Base-by-base conservation (phyloP, 2,329 filamentous ascomycete genomes). In the Pseudogymnoascus sp. region DNA sequence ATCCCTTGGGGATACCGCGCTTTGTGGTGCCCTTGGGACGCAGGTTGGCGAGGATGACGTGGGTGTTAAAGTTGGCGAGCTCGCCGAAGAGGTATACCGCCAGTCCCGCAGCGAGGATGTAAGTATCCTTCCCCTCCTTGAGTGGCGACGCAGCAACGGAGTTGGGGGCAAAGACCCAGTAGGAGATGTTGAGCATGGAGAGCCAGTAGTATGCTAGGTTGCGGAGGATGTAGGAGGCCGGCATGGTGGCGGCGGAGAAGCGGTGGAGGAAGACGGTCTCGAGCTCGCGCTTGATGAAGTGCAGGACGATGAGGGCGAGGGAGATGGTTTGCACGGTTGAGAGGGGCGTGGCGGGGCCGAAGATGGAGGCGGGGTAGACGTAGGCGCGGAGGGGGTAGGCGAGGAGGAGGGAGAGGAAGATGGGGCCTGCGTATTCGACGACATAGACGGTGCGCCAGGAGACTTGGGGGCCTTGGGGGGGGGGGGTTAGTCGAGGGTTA, bases 191-290 rank as follows among this genome's bases (percentile, higher is more conserved):
- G 26, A 92, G 73, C 59, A 95, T 95, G 4, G 89, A 88, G 63
- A 93, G 77, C 95, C 95, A 99, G 84, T 99, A 99, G 80, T 97
- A 93, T 68, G 84, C 85, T 68, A 88, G 91, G 82, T 99, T 99
- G 78, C 93, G 95, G 84, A 97, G 88, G 74, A 99, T 91, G 80
- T 96, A 96, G 73, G 77, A 79, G 64, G 84, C 82, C 16, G 95
- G 95, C 95, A 99, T 99, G 59, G 95, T 99, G 72, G 89, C 91
- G 66, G 89, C 86, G 63, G 91, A 93, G 81, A 99, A 99, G 74
- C 91, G 91, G 81, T 99, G 95, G 66, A 99, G 84, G 74, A 95
- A 96, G 66, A 96, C 74, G 0, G 95, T 97, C 80, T 99, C 95
- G 68, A 91, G 82, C 80, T 99, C 95, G 73, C 95, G 92, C 83